Evolutionary conservation across 179 eudicot genomes (phyloP).

Genomic region (Corrigiola litoralis): DNA sequence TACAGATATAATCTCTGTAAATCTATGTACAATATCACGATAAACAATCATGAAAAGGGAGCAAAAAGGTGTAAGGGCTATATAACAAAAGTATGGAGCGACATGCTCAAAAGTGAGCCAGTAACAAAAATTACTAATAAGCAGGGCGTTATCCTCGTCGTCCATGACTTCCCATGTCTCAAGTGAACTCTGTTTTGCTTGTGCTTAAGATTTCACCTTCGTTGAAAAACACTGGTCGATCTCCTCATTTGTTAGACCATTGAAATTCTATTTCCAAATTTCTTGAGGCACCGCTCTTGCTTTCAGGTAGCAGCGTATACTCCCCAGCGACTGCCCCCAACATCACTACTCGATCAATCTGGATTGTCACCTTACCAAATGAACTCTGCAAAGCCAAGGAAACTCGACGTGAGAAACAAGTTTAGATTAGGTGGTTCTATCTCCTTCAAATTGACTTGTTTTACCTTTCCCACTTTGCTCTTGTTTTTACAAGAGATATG

Average conservation of each 20-base stretch:
- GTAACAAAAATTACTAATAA: neutral
- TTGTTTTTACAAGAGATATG: slow-evolving; percentile 97
- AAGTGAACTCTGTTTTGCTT: neutral
- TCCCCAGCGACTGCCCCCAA: slow-evolving; percentile 93
- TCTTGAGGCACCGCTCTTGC: slow-evolving; percentile 93
- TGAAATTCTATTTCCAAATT: slow-evolving; percentile 92
- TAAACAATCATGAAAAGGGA: slow-evolving; percentile 2
- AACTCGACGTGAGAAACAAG: neutral
- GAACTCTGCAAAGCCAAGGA: slow-evolving; percentile 61
- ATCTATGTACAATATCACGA: slow-evolving; percentile 25
- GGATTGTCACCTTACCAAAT: slow-evolving; percentile 97
- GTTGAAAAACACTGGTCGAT: neutral
- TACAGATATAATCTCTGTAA: slow-evolving; percentile 7
- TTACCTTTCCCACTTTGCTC: slow-evolving; percentile 99
- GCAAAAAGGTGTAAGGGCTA: neutral
- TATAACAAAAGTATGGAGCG: neutral
- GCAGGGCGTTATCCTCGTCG: too few species aligned
- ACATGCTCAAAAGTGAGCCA: neutral
- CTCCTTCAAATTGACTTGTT: neutral
- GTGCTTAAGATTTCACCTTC: neutral
- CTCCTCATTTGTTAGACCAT: slow-evolving; percentile 71
- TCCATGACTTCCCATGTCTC: neutral
- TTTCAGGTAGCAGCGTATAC: slow-evolving; percentile 82
- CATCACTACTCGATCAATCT: slow-evolving; percentile 95
- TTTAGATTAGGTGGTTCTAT: neutral